Conservation (phyloP, 495 filamentous ascomycete species). For the Penicillium argentinense region DNA sequence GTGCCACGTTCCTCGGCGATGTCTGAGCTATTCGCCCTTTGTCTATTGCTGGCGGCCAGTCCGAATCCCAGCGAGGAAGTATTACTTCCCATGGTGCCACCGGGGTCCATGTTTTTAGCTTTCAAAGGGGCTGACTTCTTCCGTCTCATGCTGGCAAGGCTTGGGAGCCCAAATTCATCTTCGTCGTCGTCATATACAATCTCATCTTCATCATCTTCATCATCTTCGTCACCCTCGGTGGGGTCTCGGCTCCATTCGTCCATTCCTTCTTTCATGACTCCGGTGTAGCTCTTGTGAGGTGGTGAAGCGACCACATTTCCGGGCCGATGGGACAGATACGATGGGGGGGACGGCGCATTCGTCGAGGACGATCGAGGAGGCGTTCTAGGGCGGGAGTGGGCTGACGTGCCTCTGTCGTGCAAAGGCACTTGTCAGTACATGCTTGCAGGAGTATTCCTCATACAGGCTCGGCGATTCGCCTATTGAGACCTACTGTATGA, state of each 20-base stretch:
- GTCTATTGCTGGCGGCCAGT: slow-evolving; percentile 30
- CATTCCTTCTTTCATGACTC: slow-evolving; percentile 71
- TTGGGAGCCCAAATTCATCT: slow-evolving; percentile 92
- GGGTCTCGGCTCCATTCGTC: slow-evolving; percentile 72
- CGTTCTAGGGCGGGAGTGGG: slow-evolving; percentile 59
- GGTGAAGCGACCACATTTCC: slow-evolving; percentile 56
- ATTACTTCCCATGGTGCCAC: slow-evolving; percentile 30
- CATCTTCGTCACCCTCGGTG: slow-evolving; percentile 50
- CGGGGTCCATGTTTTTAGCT: slow-evolving; percentile 45
- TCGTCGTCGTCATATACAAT: slow-evolving; percentile 83
- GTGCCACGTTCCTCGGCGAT: slow-evolving; percentile 88
- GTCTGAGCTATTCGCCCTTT: slow-evolving; percentile 76
- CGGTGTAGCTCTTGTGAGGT: slow-evolving; percentile 69
- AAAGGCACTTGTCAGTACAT: slow-evolving; percentile 23
- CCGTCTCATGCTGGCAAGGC: slow-evolving; percentile 81
- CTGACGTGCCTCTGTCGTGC: slow-evolving; percentile 49
- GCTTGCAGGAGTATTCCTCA: too few relatives aligned
- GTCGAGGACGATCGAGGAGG: slow-evolving; percentile 53
- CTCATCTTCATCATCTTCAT: slow-evolving; percentile 61
- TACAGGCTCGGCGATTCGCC: too few relatives aligned
- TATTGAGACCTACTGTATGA: slow-evolving; percentile 84
- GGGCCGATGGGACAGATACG: slow-evolving; percentile 54
- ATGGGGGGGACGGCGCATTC: slow-evolving; percentile 40
- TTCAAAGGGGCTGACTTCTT: slow-evolving; percentile 55
- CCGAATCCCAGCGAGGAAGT: slow-evolving; percentile 35